Base-by-base conservation (phyloP, 306 rosid genomes). In the Sicyos baderoa region DNA sequence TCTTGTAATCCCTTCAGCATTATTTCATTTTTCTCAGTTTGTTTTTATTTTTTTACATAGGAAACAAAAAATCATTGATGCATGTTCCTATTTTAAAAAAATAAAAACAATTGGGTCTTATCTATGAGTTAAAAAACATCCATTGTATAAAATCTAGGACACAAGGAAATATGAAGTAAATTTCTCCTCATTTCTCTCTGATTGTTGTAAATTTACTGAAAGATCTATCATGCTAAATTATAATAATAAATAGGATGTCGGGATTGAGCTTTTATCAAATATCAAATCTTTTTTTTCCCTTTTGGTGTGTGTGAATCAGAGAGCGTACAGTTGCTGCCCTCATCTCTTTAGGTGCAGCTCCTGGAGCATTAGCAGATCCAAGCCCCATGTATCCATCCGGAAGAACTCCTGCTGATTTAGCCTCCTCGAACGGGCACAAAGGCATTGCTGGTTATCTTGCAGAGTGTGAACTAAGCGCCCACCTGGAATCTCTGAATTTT, bases 401-500 rank as follows among this genome's bases (percentile, higher is more conserved):
- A 48, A 83, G 86, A 80, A 81, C 95, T 70, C 95, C 97, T 64
- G 90, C 96, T 14, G 97, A 89, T 76, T 83, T 91, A 72, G 96
- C 97, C 40, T 89, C 88, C 59, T 81, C 73, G 35, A 82, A 79
- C 61, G 96, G 95, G 64, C 96, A 89, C 82, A 89, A 91, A 77
- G 97, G 97, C 76, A 89, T 91, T 71, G 89, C 96, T 56, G 97
- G 95, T 68, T 89, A 84, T 86, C 96, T 91, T 73, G 90, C 95
- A 52, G 95, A 89, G 62, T 77, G 83, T 74, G 81, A 76, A 37
- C 72, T 89, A 61, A 83, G 82, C 70, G 79, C 84, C 18, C 95
- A 85, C 47, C 88, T 91, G 22, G 19, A 50, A 72, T 81, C 81
- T 72, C 81, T 91, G 76, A 78, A 82, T 8, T 35, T 35, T 2